phyloP scores from a whole-genome alignment of 2,329 filamentous ascomycete genomes.

The Geosmithia morbida region DNA sequence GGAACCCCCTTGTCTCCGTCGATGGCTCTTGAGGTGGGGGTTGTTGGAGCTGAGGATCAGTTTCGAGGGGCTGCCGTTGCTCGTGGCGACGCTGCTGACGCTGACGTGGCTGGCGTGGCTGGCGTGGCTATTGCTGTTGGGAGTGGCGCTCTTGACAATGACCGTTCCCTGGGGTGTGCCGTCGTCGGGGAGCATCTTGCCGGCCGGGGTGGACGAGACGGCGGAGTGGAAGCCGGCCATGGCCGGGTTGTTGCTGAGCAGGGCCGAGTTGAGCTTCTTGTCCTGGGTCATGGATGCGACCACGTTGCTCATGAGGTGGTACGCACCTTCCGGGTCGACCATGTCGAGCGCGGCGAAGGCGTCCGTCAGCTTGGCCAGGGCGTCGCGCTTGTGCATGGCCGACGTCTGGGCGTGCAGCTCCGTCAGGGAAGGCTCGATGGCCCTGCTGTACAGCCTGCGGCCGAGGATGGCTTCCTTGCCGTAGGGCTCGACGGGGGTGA shows the following conservation, averaged over 20 bases:
- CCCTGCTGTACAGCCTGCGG: slow-evolving; percentile 65
- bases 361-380: slow-evolving; percentile 68
- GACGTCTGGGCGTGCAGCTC: slow-evolving; percentile 75
- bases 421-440: slow-evolving; percentile 69
- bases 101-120: no score
- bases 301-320: slow-evolving; percentile 67
- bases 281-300: slow-evolving; percentile 61
- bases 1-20: slow-evolving; percentile 42
- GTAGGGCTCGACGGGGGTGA: slow-evolving; percentile 35
- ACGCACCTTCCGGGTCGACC: slow-evolving; percentile 80
- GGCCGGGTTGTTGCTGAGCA: slow-evolving; percentile 19
- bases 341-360: slow-evolving; percentile 76
- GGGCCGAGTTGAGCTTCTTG: slow-evolving; percentile 42
- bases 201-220: slow-evolving; percentile 3
- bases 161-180: slow-evolving; percentile 39
- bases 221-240: no score
- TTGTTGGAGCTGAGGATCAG: slow-evolving; percentile 70
- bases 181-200: slow-evolving; percentile 22
- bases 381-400: slow-evolving; percentile 56
- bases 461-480: slow-evolving; percentile 77
- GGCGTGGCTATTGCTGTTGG: not conserved
- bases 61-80: slow-evolving; percentile 36
- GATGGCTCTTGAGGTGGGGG: slow-evolving; percentile 69
- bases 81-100: no score
- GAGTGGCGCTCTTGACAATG: slow-evolving; percentile 31